These are phyloP conservation scores for Porcisia deanei DNA, from an alignment of 208 protist species.

Conservation along the genomic window DNA sequence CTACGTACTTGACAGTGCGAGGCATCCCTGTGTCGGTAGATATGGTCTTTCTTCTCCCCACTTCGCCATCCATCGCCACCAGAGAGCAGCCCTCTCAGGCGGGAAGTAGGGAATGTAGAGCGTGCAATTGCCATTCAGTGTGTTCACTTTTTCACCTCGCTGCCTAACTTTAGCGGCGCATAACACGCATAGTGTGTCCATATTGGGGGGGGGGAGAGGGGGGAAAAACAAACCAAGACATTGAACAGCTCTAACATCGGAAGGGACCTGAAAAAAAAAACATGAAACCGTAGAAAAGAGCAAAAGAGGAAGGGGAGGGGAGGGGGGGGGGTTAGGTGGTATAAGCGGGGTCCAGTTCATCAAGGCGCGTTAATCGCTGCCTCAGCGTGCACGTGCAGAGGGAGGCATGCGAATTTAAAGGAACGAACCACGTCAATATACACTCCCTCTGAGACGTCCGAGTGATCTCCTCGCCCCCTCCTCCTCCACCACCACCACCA, in stretches of 20 bases:
- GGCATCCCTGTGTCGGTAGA: background rate
- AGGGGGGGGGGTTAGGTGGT: background rate
- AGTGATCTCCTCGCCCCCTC: background rate
- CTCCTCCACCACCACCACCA: background rate
- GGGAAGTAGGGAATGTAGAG: background rate
- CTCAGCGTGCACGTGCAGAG: no score
- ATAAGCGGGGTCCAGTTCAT: background rate
- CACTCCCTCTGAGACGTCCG: no score
- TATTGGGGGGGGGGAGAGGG: background rate
- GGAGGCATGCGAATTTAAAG: background rate
- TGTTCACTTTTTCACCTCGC: background rate
- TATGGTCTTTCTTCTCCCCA: background rate
- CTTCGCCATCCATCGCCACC: background rate
- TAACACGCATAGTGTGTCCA: no score
- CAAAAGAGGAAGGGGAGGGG: background rate
- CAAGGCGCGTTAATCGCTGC: background rate
- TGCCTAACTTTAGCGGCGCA: background rate
- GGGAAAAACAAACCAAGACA: background rate
- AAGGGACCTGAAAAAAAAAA: background rate
- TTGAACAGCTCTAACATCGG: background rate
- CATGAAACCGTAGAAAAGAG: background rate
- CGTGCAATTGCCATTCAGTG: background rate
- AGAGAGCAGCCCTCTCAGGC: no score
- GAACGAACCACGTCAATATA: no score
- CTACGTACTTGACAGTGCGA: background rate